These are phyloP conservation scores for Stevia rebaudiana DNA, from an alignment of 140 eudicot species.

Conservation along the genomic window DNA sequence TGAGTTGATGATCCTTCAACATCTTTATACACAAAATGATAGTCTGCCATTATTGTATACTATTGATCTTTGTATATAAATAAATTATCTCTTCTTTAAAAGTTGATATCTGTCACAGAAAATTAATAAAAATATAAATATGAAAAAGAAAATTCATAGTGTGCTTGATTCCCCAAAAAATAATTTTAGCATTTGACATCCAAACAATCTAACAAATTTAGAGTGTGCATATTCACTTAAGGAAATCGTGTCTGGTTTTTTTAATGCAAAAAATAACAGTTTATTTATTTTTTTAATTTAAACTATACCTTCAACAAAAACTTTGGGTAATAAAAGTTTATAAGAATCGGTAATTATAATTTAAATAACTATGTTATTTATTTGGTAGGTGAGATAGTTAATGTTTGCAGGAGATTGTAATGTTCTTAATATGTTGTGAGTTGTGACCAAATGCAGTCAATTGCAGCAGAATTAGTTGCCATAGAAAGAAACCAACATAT, in stretches of 20 bases:
- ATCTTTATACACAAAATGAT: constrained; percentile 85
- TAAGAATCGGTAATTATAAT: not conserved
- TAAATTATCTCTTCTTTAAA: not conserved
- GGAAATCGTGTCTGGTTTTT: not conserved
- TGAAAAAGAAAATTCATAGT: not conserved
- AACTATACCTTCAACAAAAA: not conserved
- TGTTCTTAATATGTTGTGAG: not conserved
- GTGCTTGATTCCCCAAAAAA: not conserved
- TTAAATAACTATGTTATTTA: not conserved
- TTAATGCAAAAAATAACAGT: not conserved
- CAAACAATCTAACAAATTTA: not conserved
- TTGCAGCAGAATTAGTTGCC: not conserved
- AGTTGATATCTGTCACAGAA: not conserved
- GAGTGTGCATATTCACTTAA: not conserved
- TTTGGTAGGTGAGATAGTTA: not conserved
- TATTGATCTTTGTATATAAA: not conserved
- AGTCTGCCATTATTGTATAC: constrained; percentile 51
- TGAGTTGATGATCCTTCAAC: constrained; percentile 83
- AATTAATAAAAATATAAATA: not conserved
- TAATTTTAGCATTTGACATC: not conserved
- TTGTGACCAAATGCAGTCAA: not conserved
- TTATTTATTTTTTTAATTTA: not conserved
- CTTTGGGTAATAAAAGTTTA: not conserved
- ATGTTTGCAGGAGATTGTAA: not conserved
- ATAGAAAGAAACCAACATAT: not conserved